Base-by-base conservation (phyloP, 257 asterid genomes). In the Gentiana macrophylla region DNA sequence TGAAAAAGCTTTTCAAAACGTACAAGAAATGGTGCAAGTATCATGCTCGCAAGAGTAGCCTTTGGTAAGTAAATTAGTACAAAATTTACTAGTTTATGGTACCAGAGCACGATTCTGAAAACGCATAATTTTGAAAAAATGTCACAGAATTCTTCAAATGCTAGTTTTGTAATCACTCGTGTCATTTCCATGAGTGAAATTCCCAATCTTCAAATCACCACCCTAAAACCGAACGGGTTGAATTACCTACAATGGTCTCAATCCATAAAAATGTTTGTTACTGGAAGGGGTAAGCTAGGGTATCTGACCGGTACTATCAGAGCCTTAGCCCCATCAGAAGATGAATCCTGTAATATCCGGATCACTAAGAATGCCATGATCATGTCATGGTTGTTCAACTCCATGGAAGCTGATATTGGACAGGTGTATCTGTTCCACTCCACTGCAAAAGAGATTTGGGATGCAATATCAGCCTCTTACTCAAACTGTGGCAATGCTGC, bases 21-120 rank as follows among this genome's bases (percentile, higher is more conserved):
- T 91, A 91, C 85, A 85, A 89, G 76, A 91, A 83, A 69, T 91
- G 98, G 98, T 91, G 98, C 86, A 85, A 83, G 76, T 91, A 87
- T 72, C 93, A 84, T 62, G 93, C 80, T 70, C 98, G 98, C 44
- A 87, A 91, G 73, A 87, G 94, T 69, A 91, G 95, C 78, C 92
- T 91, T 72, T 87, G 98, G 98, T 91, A 73, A 75, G 84, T 72
- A 55, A 37, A 50, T 38, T 52, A 62, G 53, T 53, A 24, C 43
- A 3, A 49, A 5, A 59, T 56, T 50, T 35, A 11, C 24, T 24
- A 24, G 24, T 24, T 24, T 24, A 24, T 24, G 24, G 24, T 24
- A 24, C 24, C 24, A 24, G 24, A 24, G 24, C 24, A 24, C 24
- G 24, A 24, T 24, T 24, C 24, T 24, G 24, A 24, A 24, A 24